Percentiles rank a stretch among this genome's conserved stretches.
Conservation (phyloP, 192 early-diverging fungal species). For the Phycomyces nitens region DNA sequence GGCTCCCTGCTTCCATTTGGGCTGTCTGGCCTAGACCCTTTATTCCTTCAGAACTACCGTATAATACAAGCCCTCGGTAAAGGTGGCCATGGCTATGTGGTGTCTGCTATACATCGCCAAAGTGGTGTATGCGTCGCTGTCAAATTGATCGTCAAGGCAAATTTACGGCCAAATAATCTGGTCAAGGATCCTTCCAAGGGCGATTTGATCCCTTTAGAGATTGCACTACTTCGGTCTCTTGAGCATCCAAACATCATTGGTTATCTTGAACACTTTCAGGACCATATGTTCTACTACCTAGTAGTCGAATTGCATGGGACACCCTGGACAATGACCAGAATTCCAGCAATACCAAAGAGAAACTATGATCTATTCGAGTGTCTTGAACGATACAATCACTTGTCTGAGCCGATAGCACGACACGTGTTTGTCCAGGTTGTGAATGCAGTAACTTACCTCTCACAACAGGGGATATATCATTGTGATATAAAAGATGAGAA, state of each 20-base stretch:
- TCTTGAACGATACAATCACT: neutral
- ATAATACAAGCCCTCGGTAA: slow-evolving; percentile 49
- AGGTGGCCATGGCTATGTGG: slow-evolving; percentile 67
- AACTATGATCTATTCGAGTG: slow-evolving; percentile 18
- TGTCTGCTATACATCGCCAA: slow-evolving; percentile 46
- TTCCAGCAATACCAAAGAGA: too few species aligned
- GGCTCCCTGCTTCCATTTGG: too few species aligned
- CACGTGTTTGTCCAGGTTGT: slow-evolving; percentile 13
- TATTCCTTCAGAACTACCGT: too few species aligned
- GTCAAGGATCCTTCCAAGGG: slow-evolving; percentile 39
- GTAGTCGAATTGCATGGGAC: slow-evolving; percentile 54
- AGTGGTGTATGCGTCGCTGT: slow-evolving; percentile 61
- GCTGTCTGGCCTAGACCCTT: too few species aligned
- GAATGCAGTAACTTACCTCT: neutral
- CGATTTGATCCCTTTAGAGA: slow-evolving; percentile 48
- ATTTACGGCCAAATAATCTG: slow-evolving; percentile 44
- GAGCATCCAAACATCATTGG: slow-evolving; percentile 61
- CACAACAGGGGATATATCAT: slow-evolving; percentile 7
- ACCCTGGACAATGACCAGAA: too few species aligned
- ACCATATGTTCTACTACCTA: slow-evolving; percentile 45
- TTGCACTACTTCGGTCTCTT: slow-evolving; percentile 42
- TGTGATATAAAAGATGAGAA: slow-evolving; percentile 26
- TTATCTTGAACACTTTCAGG: slow-evolving; percentile 47
- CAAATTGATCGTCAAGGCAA: slow-evolving; percentile 63
- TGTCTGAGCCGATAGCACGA: neutral